A percentile compares a stretch with the other conserved stretches of the same genome.
Evolutionary conservation across 2,329 filamentous ascomycete genomes (phyloP).

Genomic region (Dothidotthia symphoricarpi): DNA sequence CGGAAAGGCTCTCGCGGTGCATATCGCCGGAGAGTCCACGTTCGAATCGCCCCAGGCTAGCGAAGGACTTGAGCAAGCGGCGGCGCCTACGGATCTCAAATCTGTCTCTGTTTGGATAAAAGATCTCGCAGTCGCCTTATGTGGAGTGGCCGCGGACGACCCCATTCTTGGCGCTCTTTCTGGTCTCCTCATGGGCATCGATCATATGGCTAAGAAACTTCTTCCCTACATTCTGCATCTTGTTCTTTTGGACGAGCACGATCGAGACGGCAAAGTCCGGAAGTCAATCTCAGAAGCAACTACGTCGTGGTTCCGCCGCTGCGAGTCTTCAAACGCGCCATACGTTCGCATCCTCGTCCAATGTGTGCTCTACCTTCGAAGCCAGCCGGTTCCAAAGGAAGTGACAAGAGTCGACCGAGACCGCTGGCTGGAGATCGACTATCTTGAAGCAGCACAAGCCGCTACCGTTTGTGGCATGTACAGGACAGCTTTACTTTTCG

Average conservation of each 20-base stretch:
- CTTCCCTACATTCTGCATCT: constrained; percentile 86
- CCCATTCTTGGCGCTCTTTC: constrained; percentile 68
- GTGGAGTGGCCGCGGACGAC: constrained; percentile 53
- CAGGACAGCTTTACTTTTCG: constrained; percentile 80
- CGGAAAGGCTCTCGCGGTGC: constrained; percentile 26
- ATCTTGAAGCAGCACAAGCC: constrained; percentile 65
- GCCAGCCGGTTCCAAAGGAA: constrained; percentile 72
- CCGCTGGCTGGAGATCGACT: constrained; percentile 84
- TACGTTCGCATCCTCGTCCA: constrained; percentile 74
- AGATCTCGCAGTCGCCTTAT: constrained; percentile 60
- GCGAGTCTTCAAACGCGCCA: constrained; percentile 50
- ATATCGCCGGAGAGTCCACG: constrained; percentile 15
- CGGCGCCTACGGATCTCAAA: constrained; percentile 16
- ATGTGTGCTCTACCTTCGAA: constrained; percentile 82
- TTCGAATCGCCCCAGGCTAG: constrained; percentile 1
- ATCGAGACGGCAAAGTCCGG: constrained; percentile 60
- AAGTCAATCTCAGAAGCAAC: constrained; percentile 62
- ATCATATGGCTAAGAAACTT: constrained; percentile 68
- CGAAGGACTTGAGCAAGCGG: constrained; percentile 19
- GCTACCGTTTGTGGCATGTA: constrained; percentile 79
- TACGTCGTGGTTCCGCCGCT: constrained; percentile 60
- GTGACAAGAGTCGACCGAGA: constrained; percentile 73
- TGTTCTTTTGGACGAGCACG: constrained; percentile 67
- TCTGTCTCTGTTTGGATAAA: constrained; percentile 57
- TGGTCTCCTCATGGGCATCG: constrained; percentile 63